Evolutionary conservation across 352 stramenopile genomes (phyloP), one percentile per base, ranked within the genome.

Genomic region (Phytopythium aichiense): DNA sequence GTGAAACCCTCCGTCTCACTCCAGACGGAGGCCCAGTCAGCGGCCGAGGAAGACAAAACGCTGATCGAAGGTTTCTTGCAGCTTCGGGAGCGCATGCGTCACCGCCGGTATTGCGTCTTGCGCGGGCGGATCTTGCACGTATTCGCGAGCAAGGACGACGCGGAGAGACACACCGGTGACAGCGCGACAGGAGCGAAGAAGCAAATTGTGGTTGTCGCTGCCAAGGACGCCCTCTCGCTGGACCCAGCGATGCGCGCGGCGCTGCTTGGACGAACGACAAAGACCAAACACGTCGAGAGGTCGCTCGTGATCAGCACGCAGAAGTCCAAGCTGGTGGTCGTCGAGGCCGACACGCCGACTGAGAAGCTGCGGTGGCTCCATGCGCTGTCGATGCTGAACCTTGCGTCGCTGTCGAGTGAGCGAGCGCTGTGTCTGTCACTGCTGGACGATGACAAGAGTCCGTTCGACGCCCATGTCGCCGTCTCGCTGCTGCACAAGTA

Each of bases 331-430:
- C 60, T 91, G 15, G 68, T 90, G 16, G 71, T 79, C 11, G 66
- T 84, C 13, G 82, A 93, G 68, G 80, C 84, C 2, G 84, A 90
- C 23, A 92, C 82, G 1, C 71, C 72, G 7, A 88, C 73, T 4
- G 84, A 94, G 43, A 91, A 94, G 64, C 69, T 89, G 56, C 77
- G 84, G 2, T 94, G 84, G 84, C 54, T 92, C 28, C 79, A 94
- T 35, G 81, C 82, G 2, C 76, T 91, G 67, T 84, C 67, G 25
- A 84, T 72, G 35, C 72, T 94, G 23, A 86, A 90, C 51, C 79
- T 86, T 54, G 72, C 68, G 18, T 84, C 74, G 9, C 62, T 59
- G 16, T 57, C 79, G 0, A 82, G 72, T 12, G 81, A 94, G 49
- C 84, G 74, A 40, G 63, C 67, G 15, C 69, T 90, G 43, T 86